Evolutionary conservation across 1,284 basidiomycete species (phyloP).

Genomic region (Hypsizygus ulmarius): DNA sequence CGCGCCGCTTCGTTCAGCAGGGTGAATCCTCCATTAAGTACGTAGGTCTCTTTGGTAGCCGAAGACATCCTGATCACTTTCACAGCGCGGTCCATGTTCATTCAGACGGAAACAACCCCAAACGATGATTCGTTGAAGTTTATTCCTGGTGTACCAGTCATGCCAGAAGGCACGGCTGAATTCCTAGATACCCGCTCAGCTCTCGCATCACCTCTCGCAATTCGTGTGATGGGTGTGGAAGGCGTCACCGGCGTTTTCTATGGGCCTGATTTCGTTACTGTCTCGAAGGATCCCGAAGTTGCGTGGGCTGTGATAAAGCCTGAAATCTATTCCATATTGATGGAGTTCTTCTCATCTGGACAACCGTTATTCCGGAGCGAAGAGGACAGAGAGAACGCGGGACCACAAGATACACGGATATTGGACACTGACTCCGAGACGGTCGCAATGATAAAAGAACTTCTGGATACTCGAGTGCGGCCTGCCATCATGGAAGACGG

Average conservation of each 20-base stretch:
- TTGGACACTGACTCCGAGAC: constrained; percentile 96
- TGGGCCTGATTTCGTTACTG: constrained; percentile 97
- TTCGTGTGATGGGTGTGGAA: constrained; percentile 90
- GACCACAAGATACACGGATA: constrained; percentile 94
- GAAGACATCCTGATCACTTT: constrained; percentile 1
- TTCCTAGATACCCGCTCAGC: constrained; percentile 89
- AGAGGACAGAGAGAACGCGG: constrained; percentile 74
- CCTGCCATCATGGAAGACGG: constrained; percentile 98
- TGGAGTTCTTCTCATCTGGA: constrained; percentile 96
- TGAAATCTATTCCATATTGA: constrained; percentile 96
- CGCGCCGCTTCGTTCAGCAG: constrained; percentile 14
- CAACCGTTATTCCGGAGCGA: constrained; percentile 81
- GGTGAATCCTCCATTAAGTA: constrained; percentile 22
- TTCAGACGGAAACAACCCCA: constrained; percentile 95
- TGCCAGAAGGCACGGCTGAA: constrained; percentile 87
- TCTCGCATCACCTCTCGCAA: constrained; percentile 85
- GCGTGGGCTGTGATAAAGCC: constrained; percentile 93
- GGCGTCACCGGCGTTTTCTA: constrained; percentile 91
- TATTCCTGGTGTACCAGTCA: constrained; percentile 89
- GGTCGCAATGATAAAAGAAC: constrained; percentile 98
- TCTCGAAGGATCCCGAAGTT: constrained; percentile 87
- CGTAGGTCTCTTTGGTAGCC: constrained; percentile 3
- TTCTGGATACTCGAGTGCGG: constrained; percentile 91
- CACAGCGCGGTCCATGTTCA: constrained; percentile 89
- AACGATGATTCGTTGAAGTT: constrained; percentile 99